A percentile compares a stretch with the other conserved stretches of the same genome.
phyloP scores from a whole-genome alignment of 768 basidiomycete genomes.

The Royoungia palumana region DNA sequence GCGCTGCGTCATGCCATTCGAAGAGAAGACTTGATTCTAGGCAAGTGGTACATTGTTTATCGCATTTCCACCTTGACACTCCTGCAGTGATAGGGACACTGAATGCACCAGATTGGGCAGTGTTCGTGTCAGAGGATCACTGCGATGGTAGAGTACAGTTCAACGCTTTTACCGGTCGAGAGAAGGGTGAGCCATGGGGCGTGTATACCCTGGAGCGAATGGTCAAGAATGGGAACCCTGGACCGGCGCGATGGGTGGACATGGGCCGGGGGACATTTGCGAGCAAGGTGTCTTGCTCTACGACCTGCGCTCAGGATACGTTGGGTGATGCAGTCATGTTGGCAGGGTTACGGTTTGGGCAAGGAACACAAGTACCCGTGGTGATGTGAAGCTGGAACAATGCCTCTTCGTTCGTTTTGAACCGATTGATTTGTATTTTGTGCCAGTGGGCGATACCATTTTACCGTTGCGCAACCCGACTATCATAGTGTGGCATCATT shows the following conservation, averaged over 20 bases:
- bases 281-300: constrained; percentile 49
- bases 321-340: constrained; percentile 55
- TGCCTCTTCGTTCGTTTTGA: neutral
- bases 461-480: no score
- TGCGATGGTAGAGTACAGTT: constrained; percentile 65
- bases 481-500: no score
- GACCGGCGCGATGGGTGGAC: constrained; percentile 49
- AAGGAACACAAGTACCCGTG: constrained; percentile 57
- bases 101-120: constrained; percentile 65
- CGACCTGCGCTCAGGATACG: constrained; percentile 25
- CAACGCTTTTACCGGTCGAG: constrained; percentile 56
- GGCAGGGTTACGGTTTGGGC: constrained; percentile 62
- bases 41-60: constrained; percentile 8
- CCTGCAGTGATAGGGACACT: constrained; percentile 63
- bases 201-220: constrained; percentile 60
- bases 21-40: constrained; percentile 59
- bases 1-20: constrained; percentile 43
- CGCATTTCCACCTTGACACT: neutral
- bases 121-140: constrained; percentile 73
- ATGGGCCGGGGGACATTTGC: constrained; percentile 36
- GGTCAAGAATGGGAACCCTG: constrained; percentile 37
- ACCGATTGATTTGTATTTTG: constrained; percentile 15
- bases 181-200: constrained; percentile 66
- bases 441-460: no score
- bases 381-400: constrained; percentile 29